These are phyloP conservation scores for Russula ochroleuca DNA, from an alignment of 768 basidiomycete species.

Conservation along the genomic window DNA sequence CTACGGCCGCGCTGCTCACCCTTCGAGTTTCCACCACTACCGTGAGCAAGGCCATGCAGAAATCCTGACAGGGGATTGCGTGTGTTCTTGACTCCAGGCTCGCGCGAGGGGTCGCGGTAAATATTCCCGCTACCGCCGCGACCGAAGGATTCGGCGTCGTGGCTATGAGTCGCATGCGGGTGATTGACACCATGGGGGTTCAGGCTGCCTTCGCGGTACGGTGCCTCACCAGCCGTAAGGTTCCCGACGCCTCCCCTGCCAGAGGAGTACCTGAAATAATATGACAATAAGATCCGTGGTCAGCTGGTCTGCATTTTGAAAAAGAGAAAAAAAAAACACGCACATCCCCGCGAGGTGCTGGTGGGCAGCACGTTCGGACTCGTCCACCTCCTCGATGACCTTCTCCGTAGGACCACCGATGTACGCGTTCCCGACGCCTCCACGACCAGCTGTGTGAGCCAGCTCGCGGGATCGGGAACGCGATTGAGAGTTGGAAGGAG, in stretches of 20 bases:
- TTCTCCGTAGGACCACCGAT: constrained; percentile 31
- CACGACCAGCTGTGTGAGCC: constrained; percentile 54
- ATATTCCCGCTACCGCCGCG: constrained; percentile 66
- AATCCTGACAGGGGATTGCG: constrained; percentile 21
- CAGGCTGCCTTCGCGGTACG: constrained; percentile 27
- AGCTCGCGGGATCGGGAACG: constrained; percentile 49
- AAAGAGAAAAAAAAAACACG: constrained; percentile 22
- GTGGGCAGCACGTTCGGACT: constrained; percentile 37
- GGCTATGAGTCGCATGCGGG: constrained; percentile 11
- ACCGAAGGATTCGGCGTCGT: constrained; percentile 43
- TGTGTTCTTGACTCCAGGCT: constrained; percentile 29
- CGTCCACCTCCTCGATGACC: constrained; percentile 34
- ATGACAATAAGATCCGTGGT: constrained; percentile 12
- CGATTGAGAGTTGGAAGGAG: constrained; percentile 25
- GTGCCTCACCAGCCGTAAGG: constrained; percentile 37
- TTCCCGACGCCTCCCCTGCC: constrained; percentile 70
- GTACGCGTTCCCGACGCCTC: constrained; percentile 58
- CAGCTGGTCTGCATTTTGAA: not conserved
- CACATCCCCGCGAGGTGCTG: constrained; percentile 37
- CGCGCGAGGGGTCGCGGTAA: constrained; percentile 31
- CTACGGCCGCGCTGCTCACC: too few species aligned
- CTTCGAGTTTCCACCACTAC: too few species aligned
- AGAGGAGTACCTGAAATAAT: constrained; percentile 45
- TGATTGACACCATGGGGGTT: constrained; percentile 12
- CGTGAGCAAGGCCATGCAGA: constrained; percentile 11